Percentiles rank a stretch among this genome's conserved stretches.
These are phyloP conservation scores for Lactarius quietus DNA, from an alignment of 768 basidiomycete genomes.

Conservation along the genomic window DNA sequence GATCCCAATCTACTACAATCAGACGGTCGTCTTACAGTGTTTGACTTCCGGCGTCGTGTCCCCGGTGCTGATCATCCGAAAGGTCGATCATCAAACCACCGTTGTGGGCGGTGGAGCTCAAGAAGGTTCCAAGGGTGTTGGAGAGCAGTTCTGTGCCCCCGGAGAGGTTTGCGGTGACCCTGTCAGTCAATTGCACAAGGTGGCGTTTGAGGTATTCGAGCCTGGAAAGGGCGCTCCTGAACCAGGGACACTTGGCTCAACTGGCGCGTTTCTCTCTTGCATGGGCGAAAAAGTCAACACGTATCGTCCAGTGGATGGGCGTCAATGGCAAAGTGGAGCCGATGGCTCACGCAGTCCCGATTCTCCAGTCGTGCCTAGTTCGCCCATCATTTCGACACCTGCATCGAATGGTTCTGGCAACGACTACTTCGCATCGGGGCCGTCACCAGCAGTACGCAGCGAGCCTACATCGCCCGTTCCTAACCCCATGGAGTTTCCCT, in stretches of 20 bases:
- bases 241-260: conserved; percentile 70
- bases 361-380: conserved; percentile 53
- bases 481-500: conserved; percentile 62
- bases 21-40: conserved; percentile 93
- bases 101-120: conserved; percentile 89
- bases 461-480: conserved; percentile 57
- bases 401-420: conserved; percentile 45
- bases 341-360: conserved; percentile 43
- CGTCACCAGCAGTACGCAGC: conserved; percentile 45
- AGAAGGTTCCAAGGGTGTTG: conserved; percentile 81
- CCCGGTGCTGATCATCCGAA: conserved; percentile 90
- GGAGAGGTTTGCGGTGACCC: conserved; percentile 92
- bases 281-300: conserved; percentile 94
- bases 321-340: conserved; percentile 53
- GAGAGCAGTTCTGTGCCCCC: conserved; percentile 75
- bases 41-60: conserved; percentile 91
- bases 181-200: conserved; percentile 93
- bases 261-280: conserved; percentile 83
- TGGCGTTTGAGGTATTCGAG: conserved; percentile 90
- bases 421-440: conserved; percentile 63
- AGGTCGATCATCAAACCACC: conserved; percentile 86
- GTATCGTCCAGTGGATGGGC: conserved; percentile 78
- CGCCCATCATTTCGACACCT: conserved; percentile 65
- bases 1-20: conserved; percentile 94
- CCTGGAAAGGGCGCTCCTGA: conserved; percentile 64